Percentiles rank a stretch among this genome's conserved stretches.
Evolutionary conservation across 805 yeast species (phyloP).

Genomic region (Lachancea meyersii): DNA sequence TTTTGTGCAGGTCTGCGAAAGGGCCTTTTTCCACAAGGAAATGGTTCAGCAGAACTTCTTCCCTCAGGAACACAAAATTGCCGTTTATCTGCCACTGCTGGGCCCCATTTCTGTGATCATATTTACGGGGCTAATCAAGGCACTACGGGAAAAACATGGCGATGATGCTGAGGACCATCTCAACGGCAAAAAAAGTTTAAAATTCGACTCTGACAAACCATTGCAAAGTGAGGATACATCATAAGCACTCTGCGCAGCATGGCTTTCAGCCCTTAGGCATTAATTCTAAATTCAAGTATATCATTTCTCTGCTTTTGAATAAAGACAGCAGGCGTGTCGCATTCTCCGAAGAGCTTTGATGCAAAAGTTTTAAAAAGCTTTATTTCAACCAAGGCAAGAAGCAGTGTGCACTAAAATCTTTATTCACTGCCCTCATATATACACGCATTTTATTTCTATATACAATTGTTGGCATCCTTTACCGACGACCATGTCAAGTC

Average conservation of each 20-base stretch:
- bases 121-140: slow-evolving; percentile 44
- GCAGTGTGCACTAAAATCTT: not conserved
- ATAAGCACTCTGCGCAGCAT: no score
- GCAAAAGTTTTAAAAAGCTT: not conserved
- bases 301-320: no score
- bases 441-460: no score
- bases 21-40: slow-evolving; percentile 86
- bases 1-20: slow-evolving; percentile 35
- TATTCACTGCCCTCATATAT: no score
- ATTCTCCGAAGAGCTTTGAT: not conserved
- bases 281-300: no score
- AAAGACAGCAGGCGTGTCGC: not conserved
- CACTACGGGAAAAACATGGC: slow-evolving; percentile 23
- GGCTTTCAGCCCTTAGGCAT: no score
- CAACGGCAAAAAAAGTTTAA: not conserved
- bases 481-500: no score
- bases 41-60: slow-evolving; percentile 94
- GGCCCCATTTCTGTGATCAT: slow-evolving; percentile 79
- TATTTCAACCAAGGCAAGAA: not conserved
- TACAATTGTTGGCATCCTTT: no score
- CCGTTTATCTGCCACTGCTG: slow-evolving; percentile 82
- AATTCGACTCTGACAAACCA: not conserved
- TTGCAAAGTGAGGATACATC: not conserved
- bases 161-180: not conserved
- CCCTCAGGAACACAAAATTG: slow-evolving; percentile 93